Conservation (phyloP, 2,329 filamentous ascomycete species). For the Trichoderma sp. region DNA sequence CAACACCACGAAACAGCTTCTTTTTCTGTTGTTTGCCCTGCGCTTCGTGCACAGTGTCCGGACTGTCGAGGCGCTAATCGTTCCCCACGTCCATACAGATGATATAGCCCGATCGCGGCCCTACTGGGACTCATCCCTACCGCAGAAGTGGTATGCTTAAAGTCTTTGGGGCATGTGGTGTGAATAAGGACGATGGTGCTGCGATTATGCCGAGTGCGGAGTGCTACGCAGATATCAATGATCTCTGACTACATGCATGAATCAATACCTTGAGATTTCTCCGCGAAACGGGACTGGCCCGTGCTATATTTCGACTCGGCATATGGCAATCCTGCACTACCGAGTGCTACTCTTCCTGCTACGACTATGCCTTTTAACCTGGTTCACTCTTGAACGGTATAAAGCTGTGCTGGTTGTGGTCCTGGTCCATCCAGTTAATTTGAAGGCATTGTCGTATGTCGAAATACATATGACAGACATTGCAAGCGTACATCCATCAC, state of each 20-base stretch:
- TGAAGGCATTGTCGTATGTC: neutral
- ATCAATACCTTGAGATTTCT: neutral
- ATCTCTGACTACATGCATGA: neutral
- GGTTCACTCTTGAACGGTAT: neutral
- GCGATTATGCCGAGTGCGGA: conserved; percentile 9
- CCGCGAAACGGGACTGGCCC: neutral
- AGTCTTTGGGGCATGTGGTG: neutral
- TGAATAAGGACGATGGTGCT: neutral
- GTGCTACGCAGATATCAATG: conserved; percentile 1
- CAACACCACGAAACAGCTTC: neutral
- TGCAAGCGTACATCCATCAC: neutral
- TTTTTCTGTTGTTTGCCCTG: neutral
- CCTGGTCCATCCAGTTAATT: neutral
- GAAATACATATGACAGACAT: neutral
- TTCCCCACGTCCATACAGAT: conserved; percentile 12
- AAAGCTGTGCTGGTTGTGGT: neutral
- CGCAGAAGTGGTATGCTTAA: neutral
- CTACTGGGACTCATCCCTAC: neutral
- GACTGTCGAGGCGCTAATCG: conserved; percentile 11
- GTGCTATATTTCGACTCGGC: neutral
- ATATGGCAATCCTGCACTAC: neutral
- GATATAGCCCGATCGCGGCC: conserved; percentile 20
- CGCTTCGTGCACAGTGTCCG: conserved; percentile 4
- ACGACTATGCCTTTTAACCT: neutral
- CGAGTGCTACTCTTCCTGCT: neutral